Evolutionary conservation across 148 eudicot species (phyloP).

Genomic region (Arbutus unedo): DNA sequence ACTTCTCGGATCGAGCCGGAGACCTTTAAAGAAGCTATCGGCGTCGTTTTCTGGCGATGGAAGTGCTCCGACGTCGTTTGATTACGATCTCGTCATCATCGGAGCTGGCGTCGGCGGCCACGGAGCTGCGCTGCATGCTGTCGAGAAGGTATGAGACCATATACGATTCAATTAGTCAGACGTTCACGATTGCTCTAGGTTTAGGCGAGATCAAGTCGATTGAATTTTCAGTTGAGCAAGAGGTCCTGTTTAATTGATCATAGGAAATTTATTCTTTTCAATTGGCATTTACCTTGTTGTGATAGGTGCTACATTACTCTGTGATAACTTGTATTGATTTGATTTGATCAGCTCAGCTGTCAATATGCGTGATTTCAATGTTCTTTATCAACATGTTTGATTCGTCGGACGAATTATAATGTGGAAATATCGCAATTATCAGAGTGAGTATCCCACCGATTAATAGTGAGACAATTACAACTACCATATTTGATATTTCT

Average conservation of each 20-base stretch:
- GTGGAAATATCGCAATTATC: too few relatives aligned
- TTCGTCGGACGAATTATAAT: too few relatives aligned
- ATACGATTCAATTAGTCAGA: too few relatives aligned
- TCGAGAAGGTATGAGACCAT: conserved; percentile 23
- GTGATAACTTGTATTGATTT: too few relatives aligned
- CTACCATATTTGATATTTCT: too few relatives aligned
- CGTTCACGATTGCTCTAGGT: not conserved
- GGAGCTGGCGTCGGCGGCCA: conserved; percentile 45
- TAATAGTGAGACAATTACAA: too few relatives aligned
- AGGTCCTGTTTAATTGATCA: not conserved
- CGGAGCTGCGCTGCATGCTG: conserved; percentile 42
- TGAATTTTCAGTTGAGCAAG: too few relatives aligned
- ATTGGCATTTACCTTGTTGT: not conserved
- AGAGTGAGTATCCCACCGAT: too few relatives aligned
- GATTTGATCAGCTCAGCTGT: too few relatives aligned
- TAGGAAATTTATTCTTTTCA: not conserved
- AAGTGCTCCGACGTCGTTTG: conserved; percentile 23
- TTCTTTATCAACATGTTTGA: not conserved
- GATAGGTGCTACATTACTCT: too few relatives aligned
- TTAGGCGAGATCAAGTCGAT: not conserved
- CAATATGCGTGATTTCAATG: too few relatives aligned
- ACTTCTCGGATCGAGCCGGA: not conserved
- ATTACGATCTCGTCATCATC: conserved; percentile 36
- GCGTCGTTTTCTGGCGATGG: conserved; percentile 23
- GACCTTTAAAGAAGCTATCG: not conserved